Base-by-base conservation (phyloP, 805 yeast species). In the Sugiyamaella americana region DNA sequence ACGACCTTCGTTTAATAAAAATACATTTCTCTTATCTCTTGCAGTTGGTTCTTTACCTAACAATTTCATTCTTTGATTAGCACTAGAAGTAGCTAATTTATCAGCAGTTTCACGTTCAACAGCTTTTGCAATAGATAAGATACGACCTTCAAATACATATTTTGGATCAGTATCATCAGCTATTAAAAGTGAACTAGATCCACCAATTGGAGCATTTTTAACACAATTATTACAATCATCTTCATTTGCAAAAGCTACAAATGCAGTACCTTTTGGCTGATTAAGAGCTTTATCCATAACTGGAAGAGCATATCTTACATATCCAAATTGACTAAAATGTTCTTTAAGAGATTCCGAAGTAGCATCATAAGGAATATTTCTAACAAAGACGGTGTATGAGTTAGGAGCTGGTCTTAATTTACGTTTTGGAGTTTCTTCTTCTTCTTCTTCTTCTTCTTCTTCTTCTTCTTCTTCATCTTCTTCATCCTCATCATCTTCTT, bases 281-380 rank as follows among this genome's bases (percentile, higher is more conserved):
- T 94, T 95, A 2, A 95, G 81, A 46, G 73, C 83, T 59, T 73
- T 84, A 60, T 93, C 98, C 52, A 83, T 72, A 11, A 93, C 98
- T 0, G 98, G 96, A 39, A 93, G 73, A 1, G 98, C 98, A 62
- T 88, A 93, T 57, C 84, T 82, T 19, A 93, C 87, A 4, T 84
- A 76, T 10, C 98, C 98, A 62, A 93, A 88, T 55, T 79, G 75
- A 48, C 68, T 65, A 59, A 93, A 93, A 63, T 91, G 98, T 44
- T 80, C 87, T 41, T 71, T 73, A 35, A 93, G 71, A 1, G 82
- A 65, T 46, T 89, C 97, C 41, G 75, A 76, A 30, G 94, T 87
- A 3, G 96, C 94, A 65, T 87, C 96, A 60, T 91, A 93, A 1
- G 98, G 98, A 30, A 93, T 79, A 60, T 93, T 93, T 61, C 98